Base-by-base conservation (phyloP, 257 asterid genomes). In the Solanum piurae region DNA sequence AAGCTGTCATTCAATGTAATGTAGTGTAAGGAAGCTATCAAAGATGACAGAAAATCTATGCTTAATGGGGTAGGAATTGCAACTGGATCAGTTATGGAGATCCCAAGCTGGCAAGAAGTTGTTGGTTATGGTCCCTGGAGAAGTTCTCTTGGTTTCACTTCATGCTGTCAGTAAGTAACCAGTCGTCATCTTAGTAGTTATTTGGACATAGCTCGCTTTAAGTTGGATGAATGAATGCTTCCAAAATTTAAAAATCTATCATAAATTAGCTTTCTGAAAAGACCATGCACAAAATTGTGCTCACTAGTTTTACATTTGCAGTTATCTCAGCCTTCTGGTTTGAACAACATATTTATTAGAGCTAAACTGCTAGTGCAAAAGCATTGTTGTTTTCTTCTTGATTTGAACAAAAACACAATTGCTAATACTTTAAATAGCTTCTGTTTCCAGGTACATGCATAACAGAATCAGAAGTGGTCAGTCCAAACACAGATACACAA, bases 131-230 rank as follows among this genome's bases (percentile, higher is more conserved):
- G 91, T 89, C 38, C 98, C 98, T 0, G 98, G 97, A 83, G 94
- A 94, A 90, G 95, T 94, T 29, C 93, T 95, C 84, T 89, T 95
- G 90, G 98, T 95, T 89, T 94, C 95, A 55, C 94, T 95, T 83
- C 97, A 95, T 89, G 94, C 96, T 69, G 89, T 95, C 38, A 90
- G 98, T 94, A 92, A 93, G 98, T 92, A 11, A 16, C 8, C 29
- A 72, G 18, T 46, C 55, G 55, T 31, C 58, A 75, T 12, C 20
- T 18, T 46, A 46, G 37, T 68, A 13, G 21, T 0, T 38, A 68
- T 68, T 68, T 27, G 37, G 38, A 68, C 75, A 29, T 68, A 12
- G 37, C 71, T 23, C 5, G 33, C 33, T 64, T 64, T 64, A 25
- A n/a, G 7, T n/a, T 64, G 33, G 72, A 64, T 64, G 72, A 64